Base-by-base conservation (phyloP, 352 stramenopile genomes). In the Globisporangium takayamanum region DNA sequence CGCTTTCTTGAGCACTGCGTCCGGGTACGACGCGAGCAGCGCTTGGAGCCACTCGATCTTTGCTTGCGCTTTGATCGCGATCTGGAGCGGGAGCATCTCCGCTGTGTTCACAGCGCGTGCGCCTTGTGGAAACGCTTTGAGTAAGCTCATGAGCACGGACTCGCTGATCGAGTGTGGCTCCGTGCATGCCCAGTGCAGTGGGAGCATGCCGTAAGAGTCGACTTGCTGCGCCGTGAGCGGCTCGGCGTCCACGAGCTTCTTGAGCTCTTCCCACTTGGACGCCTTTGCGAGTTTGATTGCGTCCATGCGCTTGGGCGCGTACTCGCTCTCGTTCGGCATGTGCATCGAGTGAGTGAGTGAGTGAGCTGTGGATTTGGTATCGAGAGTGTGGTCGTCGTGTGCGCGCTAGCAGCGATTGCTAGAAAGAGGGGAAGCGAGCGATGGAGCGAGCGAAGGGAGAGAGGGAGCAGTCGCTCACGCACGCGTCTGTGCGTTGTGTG, bases 21-120 rank as follows among this genome's bases (percentile, higher is more conserved):
- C 83, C 16, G 85, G 83, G 55, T 88, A 92, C 41, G 79, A 90
- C 16, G 83, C 85, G 26, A 95, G 65, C 45, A 95, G 68, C 56
- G 83, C 83, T 62, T 95, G 85, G 25, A 95, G 67, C 83, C 83
- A 93, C 66, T 95, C 84, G 66, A 93, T 89, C 52, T 86, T 88
- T 46, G 80, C 83, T 57, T 95, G 80, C 7, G 83, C 83, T 64
- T 93, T 92, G 68, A 93, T 91, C 15, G 85, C 85, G 59, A 95
- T 95, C 69, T 95, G 85, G 42, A 95, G 69, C 50, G 85, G 85
- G 25, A 95, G 62, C 80, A 92, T 89, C 68, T 89, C 84, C 56
- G 81, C 85, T 48, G 80, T 91, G 65, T 95, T 95, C 33, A 69
- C 66, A 10, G 74, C 62, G 30, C 76, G 77, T 45, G 83, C 83